A percentile compares a stretch with the other conserved stretches of the same genome.
Conservation (phyloP, 225 moss, liverwort and hornwort genomes). For the Bryum argenteum region DNA sequence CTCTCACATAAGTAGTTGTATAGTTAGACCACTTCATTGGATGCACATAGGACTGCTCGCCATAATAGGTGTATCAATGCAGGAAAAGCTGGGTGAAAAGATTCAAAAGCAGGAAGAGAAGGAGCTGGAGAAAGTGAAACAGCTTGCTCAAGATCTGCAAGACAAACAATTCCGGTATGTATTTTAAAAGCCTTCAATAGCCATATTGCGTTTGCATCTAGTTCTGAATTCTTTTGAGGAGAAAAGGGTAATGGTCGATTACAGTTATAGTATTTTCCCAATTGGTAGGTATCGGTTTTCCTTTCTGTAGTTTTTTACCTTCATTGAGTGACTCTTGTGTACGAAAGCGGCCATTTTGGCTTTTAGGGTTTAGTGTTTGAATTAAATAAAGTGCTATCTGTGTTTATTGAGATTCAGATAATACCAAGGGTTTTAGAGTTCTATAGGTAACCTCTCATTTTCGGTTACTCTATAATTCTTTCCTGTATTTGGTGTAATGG, state of each 20-base stretch:
- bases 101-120: constrained; percentile 47
- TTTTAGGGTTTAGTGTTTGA: background rate
- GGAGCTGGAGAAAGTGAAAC: constrained; percentile 56
- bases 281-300: background rate
- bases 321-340: background rate
- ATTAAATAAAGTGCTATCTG: no score
- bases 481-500: no score
- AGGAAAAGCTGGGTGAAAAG: constrained; percentile 58
- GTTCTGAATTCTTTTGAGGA: no score
- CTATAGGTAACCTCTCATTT: no score
- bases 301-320: background rate
- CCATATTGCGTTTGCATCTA: background rate
- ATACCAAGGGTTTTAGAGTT: no score
- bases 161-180: constrained; percentile 60
- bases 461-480: no score
- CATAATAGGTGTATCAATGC: constrained; percentile 13
- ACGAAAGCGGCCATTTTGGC: background rate
- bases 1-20: background rate
- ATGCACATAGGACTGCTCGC: background rate
- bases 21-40: background rate
- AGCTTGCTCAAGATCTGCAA: constrained; percentile 58
- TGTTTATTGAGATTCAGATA: no score
- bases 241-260: background rate
- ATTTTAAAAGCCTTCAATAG: background rate
- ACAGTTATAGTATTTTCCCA: background rate